Percentiles rank a stretch among this genome's conserved stretches.
These are phyloP conservation scores for Scedosporium boydii DNA, from an alignment of 2,329 filamentous ascomycete genomes.

Conservation along the genomic window DNA sequence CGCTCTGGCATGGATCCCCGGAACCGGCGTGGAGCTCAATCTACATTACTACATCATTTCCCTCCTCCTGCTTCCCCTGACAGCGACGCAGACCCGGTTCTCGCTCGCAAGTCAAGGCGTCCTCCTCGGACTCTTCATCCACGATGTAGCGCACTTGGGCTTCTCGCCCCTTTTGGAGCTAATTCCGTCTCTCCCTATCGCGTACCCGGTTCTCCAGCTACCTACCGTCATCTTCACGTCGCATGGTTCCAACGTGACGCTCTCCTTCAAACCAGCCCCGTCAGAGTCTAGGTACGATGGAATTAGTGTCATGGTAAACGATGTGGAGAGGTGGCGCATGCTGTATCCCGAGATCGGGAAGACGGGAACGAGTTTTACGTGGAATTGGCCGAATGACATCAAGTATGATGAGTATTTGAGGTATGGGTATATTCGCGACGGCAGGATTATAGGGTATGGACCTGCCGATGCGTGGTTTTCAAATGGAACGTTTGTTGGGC, in stretches of 20 bases:
- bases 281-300: neutral
- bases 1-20: constrained; percentile 39
- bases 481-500: constrained; percentile 3
- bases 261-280: constrained; percentile 12
- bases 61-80: constrained; percentile 61
- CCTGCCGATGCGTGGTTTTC: neutral
- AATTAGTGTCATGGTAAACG: neutral
- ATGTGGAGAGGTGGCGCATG: constrained; percentile 2
- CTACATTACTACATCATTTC: constrained; percentile 72
- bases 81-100: constrained; percentile 59
- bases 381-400: neutral
- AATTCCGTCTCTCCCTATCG: constrained; percentile 45
- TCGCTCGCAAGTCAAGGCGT: constrained; percentile 63
- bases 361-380: neutral
- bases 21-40: constrained; percentile 53
- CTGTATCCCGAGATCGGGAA: neutral
- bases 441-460: neutral
- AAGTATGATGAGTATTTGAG: constrained; percentile 2
- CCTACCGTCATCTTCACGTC: constrained; percentile 21
- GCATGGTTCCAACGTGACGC: constrained; percentile 43
- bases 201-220: constrained; percentile 28
- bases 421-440: neutral
- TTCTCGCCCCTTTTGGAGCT: constrained; percentile 66
- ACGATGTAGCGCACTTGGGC: constrained; percentile 69
- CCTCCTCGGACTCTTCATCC: constrained; percentile 65